Percentiles rank a stretch among this genome's conserved stretches.
These are phyloP conservation scores for Dianthus caryophyllus DNA, from an alignment of 148 eudicot species.

Conservation along the genomic window DNA sequence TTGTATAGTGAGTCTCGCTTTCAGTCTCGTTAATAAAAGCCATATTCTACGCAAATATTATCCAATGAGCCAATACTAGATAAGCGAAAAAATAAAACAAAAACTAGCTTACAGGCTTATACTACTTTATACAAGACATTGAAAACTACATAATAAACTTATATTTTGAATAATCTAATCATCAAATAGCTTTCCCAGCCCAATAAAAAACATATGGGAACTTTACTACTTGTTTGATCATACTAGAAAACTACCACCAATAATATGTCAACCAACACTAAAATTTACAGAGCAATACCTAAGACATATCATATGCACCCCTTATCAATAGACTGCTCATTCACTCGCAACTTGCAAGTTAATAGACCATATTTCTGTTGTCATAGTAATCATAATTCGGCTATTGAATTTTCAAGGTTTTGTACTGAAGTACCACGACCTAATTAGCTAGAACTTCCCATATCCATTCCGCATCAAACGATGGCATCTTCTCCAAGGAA, in stretches of 20 bases:
- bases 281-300: not conserved
- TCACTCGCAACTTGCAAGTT: too few relatives aligned
- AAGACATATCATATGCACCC: too few relatives aligned
- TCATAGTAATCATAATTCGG: too few relatives aligned
- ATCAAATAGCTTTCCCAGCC: not conserved
- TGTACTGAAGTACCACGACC: not conserved
- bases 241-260: conserved; percentile 4
- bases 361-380: too few relatives aligned
- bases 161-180: not conserved
- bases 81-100: not conserved
- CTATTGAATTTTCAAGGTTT: not conserved
- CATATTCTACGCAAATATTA: too few relatives aligned
- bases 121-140: not conserved
- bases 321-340: too few relatives aligned
- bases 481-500: conserved; percentile 64
- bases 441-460: conserved; percentile 85
- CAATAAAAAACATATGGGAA: not conserved
- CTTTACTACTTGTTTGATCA: not conserved
- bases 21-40: not conserved
- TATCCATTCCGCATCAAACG: conserved; percentile 77
- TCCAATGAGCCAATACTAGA: not conserved
- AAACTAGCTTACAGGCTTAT: not conserved
- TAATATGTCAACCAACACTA: conserved; percentile 16
- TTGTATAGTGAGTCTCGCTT: not conserved
- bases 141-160: not conserved